Evolutionary conservation across 805 yeast species (phyloP), one percentile per base, ranked within the genome.

Genomic region (Helenozyma rhizophorensis): DNA sequence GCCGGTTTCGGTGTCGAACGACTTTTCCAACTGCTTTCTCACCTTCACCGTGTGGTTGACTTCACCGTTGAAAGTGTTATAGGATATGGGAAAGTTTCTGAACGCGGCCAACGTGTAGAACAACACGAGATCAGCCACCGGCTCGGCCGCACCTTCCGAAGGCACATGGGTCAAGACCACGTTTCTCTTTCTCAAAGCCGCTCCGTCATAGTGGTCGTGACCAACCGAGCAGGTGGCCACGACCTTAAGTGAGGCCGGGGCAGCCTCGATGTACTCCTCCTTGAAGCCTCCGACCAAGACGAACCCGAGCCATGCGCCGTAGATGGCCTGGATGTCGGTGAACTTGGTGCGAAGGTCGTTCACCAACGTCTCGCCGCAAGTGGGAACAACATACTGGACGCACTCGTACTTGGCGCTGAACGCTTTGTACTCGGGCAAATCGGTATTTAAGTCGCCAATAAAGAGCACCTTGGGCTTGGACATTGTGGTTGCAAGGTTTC

Each of bases 121-220:
- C 27, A 82, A 58, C 3, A 80, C 90, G 37, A 79, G 59, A 42
- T 84, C 94, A 3, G 89, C 83, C 17, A 84, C 94, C 11, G 83
- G 80, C 25, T 67, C 74, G 1, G 83, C 75, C 0, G 82, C 77
- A 60, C 52, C 84, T 73, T 34, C 50, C 15, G 67, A 51, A 1
- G 72, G 70, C 15, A 78, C 78, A 49, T 84, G 80, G 39, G 83
- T 74, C 39, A 84, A 62, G 6, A 60, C 48, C 17, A 84, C 73
- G 10, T 70, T 71, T 26, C 56, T 53, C 9, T 53, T 45, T 6
- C 55, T 49, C 58, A 79, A 53, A 1, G 55, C 58, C 0, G 47
- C 56, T 0, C 66, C 56, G 46, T 77, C 78, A 37, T 70, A 67
- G 12, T 63, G 64, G 39, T 78, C 80, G 45, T 60, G 62, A 0